Evolutionary conservation across 1,139 yeast genomes (phyloP), one percentile per base, ranked within the genome.

Genomic region (Suhomyces yuchorum): DNA sequence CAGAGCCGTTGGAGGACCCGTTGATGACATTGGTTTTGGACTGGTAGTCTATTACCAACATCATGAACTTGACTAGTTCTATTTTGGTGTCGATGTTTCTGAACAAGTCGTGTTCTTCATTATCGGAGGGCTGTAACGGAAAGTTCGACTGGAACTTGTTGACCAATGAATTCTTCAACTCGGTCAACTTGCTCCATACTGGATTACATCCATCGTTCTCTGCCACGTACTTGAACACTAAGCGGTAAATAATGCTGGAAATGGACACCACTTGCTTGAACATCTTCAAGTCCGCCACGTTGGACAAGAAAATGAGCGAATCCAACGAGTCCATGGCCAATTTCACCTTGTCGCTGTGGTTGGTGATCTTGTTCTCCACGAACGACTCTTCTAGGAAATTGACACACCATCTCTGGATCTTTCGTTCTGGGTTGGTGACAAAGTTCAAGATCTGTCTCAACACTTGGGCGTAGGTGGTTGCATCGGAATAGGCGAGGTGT

Each of bases 21-120:
- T 56, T 47, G 54, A 64, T 56, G 17, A 58, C 71, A 55, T 54
- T 77, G 55, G 81, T 72, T 32, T 81, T 77, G 20, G 87, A 77
- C 58, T 92, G 97, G 24, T 82, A 81, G 48, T 82, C 82, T 35
- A 92, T 81, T 2, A 90, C 80, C 43, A 82, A 80, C 47, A 87
- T 82, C 8, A 90, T 80, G 53, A 92, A 84, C 65, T 87, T 89
- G 46, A 87, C 71, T 24, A 88, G 72, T 39, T 92, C 86, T 23
- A 88, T 68, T 62, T 82, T 84, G 40, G 84, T 71, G 17, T 80
- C 81, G 37, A 82, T 62, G 42, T 83, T 77, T 59, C 84, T 73
- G 34, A 68, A 55, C 30, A 66, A 63, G 57, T 81, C 84, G 35
- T 76, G 73, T 56, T 82, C 85, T 37, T 63, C 71, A 56, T 75